These are phyloP conservation scores for Flaveria ramosissima DNA, from an alignment of 129 eudicot species.

Conservation along the genomic window DNA sequence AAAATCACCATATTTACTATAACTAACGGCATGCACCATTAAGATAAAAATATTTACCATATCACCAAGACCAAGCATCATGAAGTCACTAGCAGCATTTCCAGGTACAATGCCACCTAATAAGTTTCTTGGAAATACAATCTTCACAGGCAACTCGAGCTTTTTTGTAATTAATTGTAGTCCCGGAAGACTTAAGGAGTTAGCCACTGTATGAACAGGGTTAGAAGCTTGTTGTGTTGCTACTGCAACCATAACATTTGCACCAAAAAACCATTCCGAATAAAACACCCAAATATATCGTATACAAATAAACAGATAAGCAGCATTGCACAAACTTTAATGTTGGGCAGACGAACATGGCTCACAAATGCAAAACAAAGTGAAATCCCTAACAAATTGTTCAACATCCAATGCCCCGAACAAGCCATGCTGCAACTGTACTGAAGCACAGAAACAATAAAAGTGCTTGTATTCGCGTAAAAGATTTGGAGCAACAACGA, in stretches of 20 bases:
- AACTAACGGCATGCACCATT: neutral
- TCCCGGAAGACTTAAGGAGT: constrained; percentile 93
- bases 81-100: constrained; percentile 69
- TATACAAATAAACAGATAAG: constrained; percentile 80
- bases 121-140: constrained; percentile 89
- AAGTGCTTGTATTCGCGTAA: constrained; percentile 70
- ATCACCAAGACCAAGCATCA: constrained; percentile 99
- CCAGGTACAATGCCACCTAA: constrained; percentile 84
- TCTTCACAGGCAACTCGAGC: constrained; percentile 95
- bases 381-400: constrained; percentile 90
- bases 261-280: constrained; percentile 90
- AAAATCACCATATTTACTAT: neutral
- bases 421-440: constrained; percentile 77
- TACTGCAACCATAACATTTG: constrained; percentile 96
- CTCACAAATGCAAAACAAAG: constrained; percentile 97
- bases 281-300: constrained; percentile 97
- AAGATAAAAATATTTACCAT: constrained; percentile 59
- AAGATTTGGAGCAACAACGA: constrained; percentile 78
- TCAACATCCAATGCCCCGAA: constrained; percentile 91
- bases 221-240: constrained; percentile 97
- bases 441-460: constrained; percentile 52
- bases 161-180: constrained; percentile 78
- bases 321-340: constrained; percentile 91
- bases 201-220: constrained; percentile 94
- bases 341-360: constrained; percentile 96